Base-by-base conservation (phyloP, 2,329 filamentous ascomycete species). In the Emergomyces orientalis region DNA sequence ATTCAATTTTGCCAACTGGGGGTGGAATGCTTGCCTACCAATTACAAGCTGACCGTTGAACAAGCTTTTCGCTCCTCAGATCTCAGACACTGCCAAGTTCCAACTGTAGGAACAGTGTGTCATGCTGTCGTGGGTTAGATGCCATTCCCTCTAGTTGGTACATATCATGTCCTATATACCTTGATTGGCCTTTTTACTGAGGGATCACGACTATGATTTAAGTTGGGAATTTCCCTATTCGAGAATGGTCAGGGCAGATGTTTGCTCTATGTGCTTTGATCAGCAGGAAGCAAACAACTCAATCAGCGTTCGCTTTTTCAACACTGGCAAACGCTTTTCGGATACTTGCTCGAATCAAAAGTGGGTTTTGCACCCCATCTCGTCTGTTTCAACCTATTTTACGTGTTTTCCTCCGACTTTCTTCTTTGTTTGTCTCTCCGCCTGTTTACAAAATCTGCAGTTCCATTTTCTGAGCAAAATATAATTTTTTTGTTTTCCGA, bases 271-370 rank as follows among this genome's bases (percentile, higher is more conserved):
- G 34, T 41, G 34, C 27, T 30, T 14, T 54, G 30, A 54, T 41
- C 41, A 59, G 41, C 56, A n/a, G 25, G 39, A 8, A 57, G 54
- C 54, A 57, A 57, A 57, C 57, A 45, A 59, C 37, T 47, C 27
- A 59, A 47, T 59, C 17, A 47, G 19, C 25, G 11, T 47, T 17
- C 49, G 39, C 25, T 47, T 59, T 32, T 34, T 34, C 9, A 14
- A n/a, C 14, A 34, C 27, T 58, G 41, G 17, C 57, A 59, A 59
- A 59, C 57, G 57, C 57, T 49, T 32, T 45, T 14, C 41, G 56
- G 56, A 11, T 45, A 7, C 56, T 22, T 56, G 54, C 34, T 56
- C 54, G 34, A 54, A 54, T 54, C 34, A 56, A 34, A 34, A 39
- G 19, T 39, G 25, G 11, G 8, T 5, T 25, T 30, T 56, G 54